Conservation (phyloP, 192 early-diverging fungal species). For the Haplosporangium gracile region DNA sequence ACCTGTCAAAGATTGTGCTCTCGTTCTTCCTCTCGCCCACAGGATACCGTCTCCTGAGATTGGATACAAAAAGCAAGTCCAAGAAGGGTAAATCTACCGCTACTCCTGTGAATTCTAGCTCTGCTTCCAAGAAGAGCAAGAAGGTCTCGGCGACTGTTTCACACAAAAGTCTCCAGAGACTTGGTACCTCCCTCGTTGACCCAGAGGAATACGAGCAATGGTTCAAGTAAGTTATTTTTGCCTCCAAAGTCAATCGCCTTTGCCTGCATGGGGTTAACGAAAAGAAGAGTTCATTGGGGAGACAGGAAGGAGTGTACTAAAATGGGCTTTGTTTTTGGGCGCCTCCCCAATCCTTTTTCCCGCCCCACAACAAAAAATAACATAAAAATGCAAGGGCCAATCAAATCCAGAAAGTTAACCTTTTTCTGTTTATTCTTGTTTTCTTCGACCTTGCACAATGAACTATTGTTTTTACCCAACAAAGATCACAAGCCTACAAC, state of each 20-base stretch:
- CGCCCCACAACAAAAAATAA: slow-evolving; percentile 10
- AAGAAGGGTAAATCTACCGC: background rate
- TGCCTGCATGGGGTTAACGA: background rate
- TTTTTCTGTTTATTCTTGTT: background rate
- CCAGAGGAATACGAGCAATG: slow-evolving; percentile 23
- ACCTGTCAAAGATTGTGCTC: slow-evolving; percentile 5
- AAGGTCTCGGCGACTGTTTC: background rate
- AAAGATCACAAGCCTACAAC: background rate
- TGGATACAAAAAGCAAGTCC: background rate
- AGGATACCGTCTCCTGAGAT: slow-evolving; percentile 11
- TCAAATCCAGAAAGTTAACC: background rate
- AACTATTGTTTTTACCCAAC: background rate
- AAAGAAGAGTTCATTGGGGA: background rate
- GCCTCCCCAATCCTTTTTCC: background rate
- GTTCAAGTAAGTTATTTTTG: slow-evolving; percentile 15
- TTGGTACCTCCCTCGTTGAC: background rate
- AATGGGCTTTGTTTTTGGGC: background rate
- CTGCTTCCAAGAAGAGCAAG: background rate
- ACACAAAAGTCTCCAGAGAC: background rate
- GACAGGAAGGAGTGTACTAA: too few relatives aligned
- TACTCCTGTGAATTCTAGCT: too few relatives aligned
- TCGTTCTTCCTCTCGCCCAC: slow-evolving; percentile 29
- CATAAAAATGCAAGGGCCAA: background rate
- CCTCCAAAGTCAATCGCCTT: too few relatives aligned
- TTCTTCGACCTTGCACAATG: background rate